Percentiles rank a stretch among this genome's conserved stretches.
These are phyloP conservation scores for Coniochaeta sp. DNA, from an alignment of 2,329 filamentous ascomycete genomes.

Conservation along the genomic window DNA sequence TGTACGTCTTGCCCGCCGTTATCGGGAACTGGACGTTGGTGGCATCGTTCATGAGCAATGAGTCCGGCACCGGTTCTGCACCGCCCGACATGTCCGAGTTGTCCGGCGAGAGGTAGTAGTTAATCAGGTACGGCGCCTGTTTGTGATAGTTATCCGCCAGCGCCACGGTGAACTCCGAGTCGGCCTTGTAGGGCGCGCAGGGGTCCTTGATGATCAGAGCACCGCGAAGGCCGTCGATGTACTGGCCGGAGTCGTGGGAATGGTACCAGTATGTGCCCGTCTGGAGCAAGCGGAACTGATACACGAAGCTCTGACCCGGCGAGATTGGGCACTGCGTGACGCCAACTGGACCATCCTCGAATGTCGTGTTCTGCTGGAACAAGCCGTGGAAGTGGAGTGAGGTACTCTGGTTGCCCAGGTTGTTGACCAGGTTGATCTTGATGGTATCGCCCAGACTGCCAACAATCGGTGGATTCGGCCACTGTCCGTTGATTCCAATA, in stretches of 20 bases:
- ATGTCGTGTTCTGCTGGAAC: constrained; percentile 56
- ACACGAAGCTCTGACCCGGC: constrained; percentile 56
- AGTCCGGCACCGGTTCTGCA: constrained; percentile 58
- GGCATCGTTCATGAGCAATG: constrained; percentile 64
- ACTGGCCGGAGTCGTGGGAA: constrained; percentile 57
- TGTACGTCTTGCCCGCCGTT: constrained; percentile 60
- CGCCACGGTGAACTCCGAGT: constrained; percentile 56
- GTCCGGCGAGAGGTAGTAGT: constrained; percentile 38
- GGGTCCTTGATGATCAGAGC: constrained; percentile 59
- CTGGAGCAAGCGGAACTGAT: constrained; percentile 61
- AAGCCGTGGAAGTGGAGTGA: constrained; percentile 65
- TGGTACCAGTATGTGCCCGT: constrained; percentile 75
- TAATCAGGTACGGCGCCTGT: constrained; percentile 37
- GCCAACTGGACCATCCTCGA: constrained; percentile 62
- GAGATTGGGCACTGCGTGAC: constrained; percentile 62
- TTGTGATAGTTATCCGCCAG: constrained; percentile 65
- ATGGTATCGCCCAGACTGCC: constrained; percentile 54
- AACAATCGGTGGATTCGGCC: constrained; percentile 64
- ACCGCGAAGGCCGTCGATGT: constrained; percentile 61
- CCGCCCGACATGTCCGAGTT: constrained; percentile 37
- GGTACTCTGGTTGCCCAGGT: constrained; percentile 53
- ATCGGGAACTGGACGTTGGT: constrained; percentile 51
- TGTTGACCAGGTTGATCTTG: constrained; percentile 49
- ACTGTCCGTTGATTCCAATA: constrained; percentile 69
- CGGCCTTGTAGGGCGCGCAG: constrained; percentile 47